These are phyloP conservation scores for Dendrocalamus sinicus DNA, from an alignment of 176 grass and related monocot genomes.

Conservation along the genomic window DNA sequence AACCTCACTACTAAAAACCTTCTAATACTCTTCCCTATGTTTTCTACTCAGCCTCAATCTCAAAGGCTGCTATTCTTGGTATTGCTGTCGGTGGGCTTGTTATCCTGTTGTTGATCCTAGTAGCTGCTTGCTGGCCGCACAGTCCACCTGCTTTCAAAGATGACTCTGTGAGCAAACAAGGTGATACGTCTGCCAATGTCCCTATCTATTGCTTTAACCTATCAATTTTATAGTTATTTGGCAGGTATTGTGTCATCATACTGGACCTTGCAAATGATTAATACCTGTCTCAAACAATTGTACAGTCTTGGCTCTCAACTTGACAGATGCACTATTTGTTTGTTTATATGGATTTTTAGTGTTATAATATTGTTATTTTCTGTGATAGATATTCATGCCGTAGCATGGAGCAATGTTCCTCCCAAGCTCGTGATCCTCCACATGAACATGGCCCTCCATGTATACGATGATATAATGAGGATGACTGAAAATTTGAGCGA, in stretches of 20 bases:
- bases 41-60: slow-evolving; percentile 65
- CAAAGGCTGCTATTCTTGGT: slow-evolving; percentile 85
- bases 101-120: slow-evolving; percentile 87
- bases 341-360: slow-evolving; percentile 13
- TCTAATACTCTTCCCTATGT: neutral
- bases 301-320: neutral
- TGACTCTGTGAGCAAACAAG: slow-evolving; percentile 76
- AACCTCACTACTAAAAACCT: slow-evolving; percentile 17
- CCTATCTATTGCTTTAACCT: neutral
- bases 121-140: slow-evolving; percentile 78
- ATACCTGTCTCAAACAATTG: slow-evolving; percentile 11
- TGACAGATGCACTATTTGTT: slow-evolving; percentile 17
- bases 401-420: slow-evolving; percentile 61
- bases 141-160: slow-evolving; percentile 73
- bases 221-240: neutral
- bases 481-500: slow-evolving; percentile 98
- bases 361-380: slow-evolving; percentile 33
- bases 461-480: slow-evolving; percentile 97
- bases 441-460: slow-evolving; percentile 98
- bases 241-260: neutral
- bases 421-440: slow-evolving; percentile 99
- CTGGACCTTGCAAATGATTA: neutral
- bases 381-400: slow-evolving; percentile 37
- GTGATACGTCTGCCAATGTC: slow-evolving; percentile 45
- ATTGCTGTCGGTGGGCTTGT: slow-evolving; percentile 85